Conservation (phyloP, 2,329 filamentous ascomycete genomes). For the Rhexocercosporidium sp. region DNA sequence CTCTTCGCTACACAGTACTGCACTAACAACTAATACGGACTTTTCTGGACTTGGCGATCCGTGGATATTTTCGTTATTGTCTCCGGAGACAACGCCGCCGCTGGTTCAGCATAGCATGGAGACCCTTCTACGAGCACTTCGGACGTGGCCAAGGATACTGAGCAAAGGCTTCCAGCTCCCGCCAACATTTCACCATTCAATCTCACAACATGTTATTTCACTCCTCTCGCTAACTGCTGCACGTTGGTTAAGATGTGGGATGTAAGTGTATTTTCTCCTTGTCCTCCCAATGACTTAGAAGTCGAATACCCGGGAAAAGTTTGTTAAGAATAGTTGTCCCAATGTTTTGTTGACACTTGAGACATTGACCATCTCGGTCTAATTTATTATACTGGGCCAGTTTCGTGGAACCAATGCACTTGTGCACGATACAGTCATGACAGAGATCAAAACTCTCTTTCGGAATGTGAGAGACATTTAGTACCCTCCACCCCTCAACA, state of each 20-base stretch:
- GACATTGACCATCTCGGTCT: not conserved
- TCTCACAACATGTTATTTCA: conserved; percentile 18
- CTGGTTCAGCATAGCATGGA: conserved; percentile 41
- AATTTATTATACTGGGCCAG: conserved; percentile 27
- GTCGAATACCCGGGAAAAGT: not conserved
- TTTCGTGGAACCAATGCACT: conserved; percentile 39
- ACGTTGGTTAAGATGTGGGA: conserved; percentile 47
- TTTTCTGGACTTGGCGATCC: conserved; percentile 3
- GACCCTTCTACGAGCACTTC: conserved; percentile 43
- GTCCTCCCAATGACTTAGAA: not conserved
- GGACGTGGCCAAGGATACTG: conserved; percentile 47
- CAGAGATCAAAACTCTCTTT: conserved; percentile 43
- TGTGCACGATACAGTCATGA: conserved; percentile 41
- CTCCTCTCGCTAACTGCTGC: conserved; percentile 45
- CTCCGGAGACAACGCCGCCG: conserved; percentile 17
- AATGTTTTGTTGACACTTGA: not conserved
- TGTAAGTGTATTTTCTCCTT: not conserved
- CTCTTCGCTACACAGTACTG: not conserved
- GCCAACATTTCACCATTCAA: conserved; percentile 43
- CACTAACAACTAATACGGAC: not conserved
- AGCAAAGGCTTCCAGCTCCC: conserved; percentile 46
- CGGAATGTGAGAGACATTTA: conserved; percentile 35
- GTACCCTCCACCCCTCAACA: not conserved
- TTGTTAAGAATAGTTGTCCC: not conserved
- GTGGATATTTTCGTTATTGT: conserved; percentile 17